Conservation (phyloP, 2,329 filamentous ascomycete species). For the Aspergillus luchuensis region DNA sequence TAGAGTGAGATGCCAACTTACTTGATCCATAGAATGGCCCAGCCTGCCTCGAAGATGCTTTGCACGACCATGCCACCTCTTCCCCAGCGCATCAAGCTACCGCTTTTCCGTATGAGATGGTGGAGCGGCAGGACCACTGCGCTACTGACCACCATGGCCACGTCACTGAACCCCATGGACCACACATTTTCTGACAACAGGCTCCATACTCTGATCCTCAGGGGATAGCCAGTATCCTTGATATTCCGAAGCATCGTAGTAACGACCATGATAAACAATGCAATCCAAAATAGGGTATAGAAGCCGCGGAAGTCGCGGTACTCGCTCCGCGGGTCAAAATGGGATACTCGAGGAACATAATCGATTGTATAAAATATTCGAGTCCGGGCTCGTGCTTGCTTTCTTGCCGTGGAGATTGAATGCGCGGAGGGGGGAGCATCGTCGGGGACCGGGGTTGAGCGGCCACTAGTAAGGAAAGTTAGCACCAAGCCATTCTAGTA, state of each 20-base stretch:
- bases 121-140: constrained; percentile 74
- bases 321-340: constrained; percentile 90
- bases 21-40: constrained; percentile 80
- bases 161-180: constrained; percentile 80
- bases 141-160: constrained; percentile 79
- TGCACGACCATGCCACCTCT: constrained; percentile 78
- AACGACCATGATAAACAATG: constrained; percentile 92
- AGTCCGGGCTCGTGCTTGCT: constrained; percentile 76
- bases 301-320: constrained; percentile 96
- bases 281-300: constrained; percentile 98
- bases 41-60: constrained; percentile 75
- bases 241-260: constrained; percentile 91
- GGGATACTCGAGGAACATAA: constrained; percentile 85
- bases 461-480: constrained; percentile 60
- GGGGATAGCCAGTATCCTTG: constrained; percentile 86
- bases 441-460: constrained; percentile 78
- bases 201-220: constrained; percentile 83
- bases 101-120: constrained; percentile 61
- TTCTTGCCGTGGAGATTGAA: constrained; percentile 80
- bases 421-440: constrained; percentile 93
- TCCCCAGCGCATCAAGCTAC: constrained; percentile 68
- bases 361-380: constrained; percentile 92
- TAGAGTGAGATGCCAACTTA: constrained; percentile 34
- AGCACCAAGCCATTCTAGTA: not conserved
- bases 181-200: constrained; percentile 86